phyloP scores from a whole-genome alignment of 371 early-diverging fungal genomes.

The Apophysomyces elegans region DNA sequence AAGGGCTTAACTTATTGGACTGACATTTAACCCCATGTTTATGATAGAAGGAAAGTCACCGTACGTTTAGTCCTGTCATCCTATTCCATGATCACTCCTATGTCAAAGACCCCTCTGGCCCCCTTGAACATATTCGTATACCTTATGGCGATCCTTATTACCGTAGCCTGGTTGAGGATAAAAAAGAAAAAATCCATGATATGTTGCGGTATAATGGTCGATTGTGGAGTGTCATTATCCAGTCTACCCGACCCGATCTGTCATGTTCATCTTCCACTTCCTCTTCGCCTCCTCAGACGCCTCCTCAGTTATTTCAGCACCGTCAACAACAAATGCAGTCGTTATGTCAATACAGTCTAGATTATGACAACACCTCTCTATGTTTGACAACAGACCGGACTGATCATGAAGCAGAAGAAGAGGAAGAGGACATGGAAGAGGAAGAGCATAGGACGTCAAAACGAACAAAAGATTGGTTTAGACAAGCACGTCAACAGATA shows the following conservation, averaged over 20 bases:
- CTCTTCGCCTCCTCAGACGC: constrained; percentile 9
- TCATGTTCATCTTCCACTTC: constrained; percentile 8
- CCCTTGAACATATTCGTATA: constrained; percentile 10
- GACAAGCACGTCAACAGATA: too few species aligned
- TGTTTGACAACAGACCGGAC: background rate
- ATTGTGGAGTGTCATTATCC: constrained; percentile 16
- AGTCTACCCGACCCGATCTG: constrained; percentile 1
- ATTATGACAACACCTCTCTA: background rate
- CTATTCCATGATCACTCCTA: constrained; percentile 25
- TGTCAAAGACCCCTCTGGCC: constrained; percentile 8
- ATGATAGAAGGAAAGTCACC: constrained; percentile 10
- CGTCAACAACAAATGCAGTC: constrained; percentile 12
- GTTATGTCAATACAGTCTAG: constrained; percentile 11
- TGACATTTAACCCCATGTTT: too few species aligned
- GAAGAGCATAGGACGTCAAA: background rate
- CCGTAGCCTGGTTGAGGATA: constrained; percentile 11
- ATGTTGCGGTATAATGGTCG: constrained; percentile 25
- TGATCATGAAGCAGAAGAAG: constrained; percentile 2
- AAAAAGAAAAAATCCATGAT: constrained; percentile 17
- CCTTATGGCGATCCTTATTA: constrained; percentile 7
- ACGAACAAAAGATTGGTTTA: background rate
- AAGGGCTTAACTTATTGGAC: background rate
- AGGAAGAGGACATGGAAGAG: constrained; percentile 1
- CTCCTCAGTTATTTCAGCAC: constrained; percentile 7
- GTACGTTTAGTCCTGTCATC: constrained; percentile 27